phyloP scores from a whole-genome alignment of 768 basidiomycete species.

The Mycena vitilis region DNA sequence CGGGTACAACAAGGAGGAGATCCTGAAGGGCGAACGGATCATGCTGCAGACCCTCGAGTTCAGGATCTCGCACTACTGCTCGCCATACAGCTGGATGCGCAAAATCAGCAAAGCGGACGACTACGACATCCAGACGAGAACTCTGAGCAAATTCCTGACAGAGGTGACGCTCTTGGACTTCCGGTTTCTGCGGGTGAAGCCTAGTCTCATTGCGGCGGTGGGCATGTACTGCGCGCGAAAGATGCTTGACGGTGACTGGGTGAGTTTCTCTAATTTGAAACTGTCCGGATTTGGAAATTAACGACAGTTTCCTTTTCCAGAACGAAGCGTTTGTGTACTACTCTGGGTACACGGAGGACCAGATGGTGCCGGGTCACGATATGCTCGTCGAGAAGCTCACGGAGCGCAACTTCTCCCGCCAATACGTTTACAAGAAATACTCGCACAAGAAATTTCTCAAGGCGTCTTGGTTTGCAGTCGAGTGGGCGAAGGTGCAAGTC shows the following conservation, averaged over 20 bases:
- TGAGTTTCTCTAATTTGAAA: slow-evolving; percentile 58
- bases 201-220: slow-evolving; percentile 92
- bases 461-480: slow-evolving; percentile 81
- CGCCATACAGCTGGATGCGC: slow-evolving; percentile 99
- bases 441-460: slow-evolving; percentile 98
- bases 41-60: slow-evolving; percentile 96
- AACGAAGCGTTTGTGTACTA: slow-evolving; percentile 92
- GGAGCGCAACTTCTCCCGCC: slow-evolving; percentile 81
- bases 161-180: slow-evolving; percentile 95
- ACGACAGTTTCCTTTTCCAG: slow-evolving; percentile 62
- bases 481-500: slow-evolving; percentile 73
- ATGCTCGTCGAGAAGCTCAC: slow-evolving; percentile 86
- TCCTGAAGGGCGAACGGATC: slow-evolving; percentile 97
- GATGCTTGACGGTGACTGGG: slow-evolving; percentile 98
- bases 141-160: slow-evolving; percentile 96
- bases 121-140: slow-evolving; percentile 97
- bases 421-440: slow-evolving; percentile 96
- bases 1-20: slow-evolving; percentile 93
- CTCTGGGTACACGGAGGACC: slow-evolving; percentile 91
- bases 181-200: slow-evolving; percentile 93
- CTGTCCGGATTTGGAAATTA: slow-evolving; percentile 36
- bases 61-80: slow-evolving; percentile 96
- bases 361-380: slow-evolving; percentile 83
- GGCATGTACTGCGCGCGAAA: slow-evolving; percentile 96
- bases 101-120: slow-evolving; percentile 99